phyloP scores from a whole-genome alignment of 192 early-diverging fungal genomes.

The Gryganskiella cystojenkinii region DNA sequence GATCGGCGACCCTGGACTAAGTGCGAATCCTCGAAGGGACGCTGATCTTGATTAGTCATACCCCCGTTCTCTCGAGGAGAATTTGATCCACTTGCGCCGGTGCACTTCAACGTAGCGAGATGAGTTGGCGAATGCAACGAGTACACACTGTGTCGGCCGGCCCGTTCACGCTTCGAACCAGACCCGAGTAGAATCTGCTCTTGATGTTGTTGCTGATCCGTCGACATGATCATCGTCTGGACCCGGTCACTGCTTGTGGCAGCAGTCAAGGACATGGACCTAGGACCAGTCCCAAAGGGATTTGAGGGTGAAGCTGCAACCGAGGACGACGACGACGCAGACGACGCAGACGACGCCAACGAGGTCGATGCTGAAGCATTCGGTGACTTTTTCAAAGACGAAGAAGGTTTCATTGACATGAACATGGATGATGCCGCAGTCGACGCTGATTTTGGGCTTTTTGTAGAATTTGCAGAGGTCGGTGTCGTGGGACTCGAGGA shows the following conservation, averaged over 20 bases:
- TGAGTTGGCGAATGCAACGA: not conserved
- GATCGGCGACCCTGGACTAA: no score
- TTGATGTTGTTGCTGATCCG: not conserved
- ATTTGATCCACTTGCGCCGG: not conserved
- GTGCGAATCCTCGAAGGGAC: no score
- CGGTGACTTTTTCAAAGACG: no score
- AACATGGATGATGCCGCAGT: no score
- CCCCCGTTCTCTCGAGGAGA: no score
- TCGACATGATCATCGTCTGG: constrained; percentile 3
- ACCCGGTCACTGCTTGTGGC: not conserved
- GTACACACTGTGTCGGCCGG: constrained; percentile 1
- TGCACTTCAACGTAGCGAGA: not conserved
- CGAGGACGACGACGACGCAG: not conserved
- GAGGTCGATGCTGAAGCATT: not conserved
- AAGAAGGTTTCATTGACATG: no score
- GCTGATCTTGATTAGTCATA: no score
- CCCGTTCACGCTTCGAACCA: not conserved
- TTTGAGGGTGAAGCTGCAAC: not conserved
- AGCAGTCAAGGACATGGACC: constrained; percentile 9
- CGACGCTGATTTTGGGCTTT: no score
- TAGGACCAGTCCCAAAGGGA: not conserved
- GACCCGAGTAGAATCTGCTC: not conserved
- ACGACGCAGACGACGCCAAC: not conserved
- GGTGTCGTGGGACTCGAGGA: no score
- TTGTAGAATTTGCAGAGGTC: no score